Evolutionary conservation across 352 stramenopile genomes (phyloP).

Genomic region (Albugo candida): DNA sequence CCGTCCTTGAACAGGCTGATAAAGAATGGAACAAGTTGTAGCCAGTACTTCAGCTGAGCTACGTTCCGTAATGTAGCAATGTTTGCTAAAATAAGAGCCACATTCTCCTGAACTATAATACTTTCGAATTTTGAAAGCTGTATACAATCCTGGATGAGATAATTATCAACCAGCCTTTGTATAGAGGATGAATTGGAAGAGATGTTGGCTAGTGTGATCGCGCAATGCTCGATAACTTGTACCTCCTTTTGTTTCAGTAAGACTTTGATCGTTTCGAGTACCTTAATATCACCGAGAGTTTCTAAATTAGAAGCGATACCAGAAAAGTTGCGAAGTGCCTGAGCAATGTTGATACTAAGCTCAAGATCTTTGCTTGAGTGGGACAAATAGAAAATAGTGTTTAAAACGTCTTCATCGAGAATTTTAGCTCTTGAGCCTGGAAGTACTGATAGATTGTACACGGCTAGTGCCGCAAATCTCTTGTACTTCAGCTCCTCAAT

Average conservation of each 20-base stretch:
- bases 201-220: slow-evolving; percentile 55
- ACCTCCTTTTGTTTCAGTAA: slow-evolving; percentile 56
- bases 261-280: slow-evolving; percentile 54
- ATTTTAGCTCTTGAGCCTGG: slow-evolving; percentile 46
- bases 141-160: slow-evolving; percentile 43
- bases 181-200: slow-evolving; percentile 36
- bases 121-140: slow-evolving; percentile 31
- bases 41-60: no score
- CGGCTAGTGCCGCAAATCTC: slow-evolving; percentile 42
- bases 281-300: slow-evolving; percentile 30
- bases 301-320: slow-evolving; percentile 48
- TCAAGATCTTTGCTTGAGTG: slow-evolving; percentile 18
- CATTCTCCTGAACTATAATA: slow-evolving; percentile 44
- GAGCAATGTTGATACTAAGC: slow-evolving; percentile 41
- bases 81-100: slow-evolving; percentile 49
- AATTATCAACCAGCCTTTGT: slow-evolving; percentile 41
- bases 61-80: slow-evolving; percentile 13
- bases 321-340: slow-evolving; percentile 63
- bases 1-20: no score
- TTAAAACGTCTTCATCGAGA: slow-evolving; percentile 56
- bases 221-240: slow-evolving; percentile 40
- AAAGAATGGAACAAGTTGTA: no score
- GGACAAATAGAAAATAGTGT: slow-evolving; percentile 45
- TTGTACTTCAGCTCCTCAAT: slow-evolving; percentile 36
- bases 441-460: slow-evolving; percentile 61